These are phyloP conservation scores for Ophiostoma piceae DNA, from an alignment of 2,329 filamentous ascomycete species.

Conservation along the genomic window DNA sequence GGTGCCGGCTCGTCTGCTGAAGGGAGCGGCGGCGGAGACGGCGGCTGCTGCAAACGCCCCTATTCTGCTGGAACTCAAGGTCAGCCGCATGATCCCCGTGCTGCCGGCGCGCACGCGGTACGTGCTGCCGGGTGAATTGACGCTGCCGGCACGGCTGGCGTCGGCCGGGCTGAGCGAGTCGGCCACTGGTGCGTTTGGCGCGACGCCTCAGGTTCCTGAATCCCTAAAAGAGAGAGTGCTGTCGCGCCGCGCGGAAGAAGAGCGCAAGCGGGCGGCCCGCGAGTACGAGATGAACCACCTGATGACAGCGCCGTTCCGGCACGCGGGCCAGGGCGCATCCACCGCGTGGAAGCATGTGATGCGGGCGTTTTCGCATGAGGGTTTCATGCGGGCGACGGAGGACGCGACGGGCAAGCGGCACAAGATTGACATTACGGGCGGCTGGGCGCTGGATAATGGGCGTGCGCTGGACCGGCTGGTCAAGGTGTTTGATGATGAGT, in stretches of 20 bases:
- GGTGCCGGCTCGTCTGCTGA: constrained; percentile 38
- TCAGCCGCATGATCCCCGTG: constrained; percentile 48
- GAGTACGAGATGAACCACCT: constrained; percentile 53
- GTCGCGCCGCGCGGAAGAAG: constrained; percentile 37
- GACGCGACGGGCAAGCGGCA: constrained; percentile 40
- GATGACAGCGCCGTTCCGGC: constrained; percentile 54
- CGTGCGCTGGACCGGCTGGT: constrained; percentile 54
- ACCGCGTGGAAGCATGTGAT: constrained; percentile 43
- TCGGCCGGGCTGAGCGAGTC: constrained; percentile 9
- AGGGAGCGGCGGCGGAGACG: constrained; percentile 19
- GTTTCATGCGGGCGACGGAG: constrained; percentile 46
- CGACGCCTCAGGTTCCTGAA: not conserved
- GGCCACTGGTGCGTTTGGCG: not conserved
- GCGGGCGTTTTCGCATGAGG: constrained; percentile 51
- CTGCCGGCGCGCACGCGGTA: constrained; percentile 41
- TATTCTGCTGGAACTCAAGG: constrained; percentile 49
- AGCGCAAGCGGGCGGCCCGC: constrained; percentile 37
- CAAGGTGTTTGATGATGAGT: constrained; percentile 18
- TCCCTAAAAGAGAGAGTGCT: constrained; percentile 29
- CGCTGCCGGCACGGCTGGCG: not conserved
- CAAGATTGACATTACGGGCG: constrained; percentile 52
- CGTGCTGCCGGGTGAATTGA: constrained; percentile 37
- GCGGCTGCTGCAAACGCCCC: constrained; percentile 27
- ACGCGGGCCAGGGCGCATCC: constrained; percentile 40
- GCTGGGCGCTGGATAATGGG: constrained; percentile 58